Conservation (phyloP, 257 asterid genomes). For the Leonotis leonurus region DNA sequence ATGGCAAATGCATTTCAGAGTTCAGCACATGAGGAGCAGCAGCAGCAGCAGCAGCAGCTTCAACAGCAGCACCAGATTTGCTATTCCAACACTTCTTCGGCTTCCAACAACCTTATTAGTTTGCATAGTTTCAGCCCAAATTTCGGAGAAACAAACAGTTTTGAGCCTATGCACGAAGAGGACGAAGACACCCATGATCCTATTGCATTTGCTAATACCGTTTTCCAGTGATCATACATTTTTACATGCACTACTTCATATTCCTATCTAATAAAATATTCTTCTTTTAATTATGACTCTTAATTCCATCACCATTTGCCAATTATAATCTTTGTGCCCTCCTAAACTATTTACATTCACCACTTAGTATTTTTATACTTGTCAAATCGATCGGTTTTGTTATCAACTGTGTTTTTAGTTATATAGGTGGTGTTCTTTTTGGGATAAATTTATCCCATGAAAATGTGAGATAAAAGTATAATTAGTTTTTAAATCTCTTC, state of each 20-base stretch:
- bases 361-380: too few relatives aligned
- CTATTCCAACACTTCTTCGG: constrained; percentile 59
- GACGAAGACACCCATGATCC: constrained; percentile 54
- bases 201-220: constrained; percentile 44
- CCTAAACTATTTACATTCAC: too few relatives aligned
- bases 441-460: too few relatives aligned
- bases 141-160: constrained; percentile 37
- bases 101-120: constrained; percentile 50
- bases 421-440: too few relatives aligned
- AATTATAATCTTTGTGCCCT: constrained; percentile 3
- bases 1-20: constrained; percentile 53
- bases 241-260: too few relatives aligned
- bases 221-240: constrained; percentile 36
- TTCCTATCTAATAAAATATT: not conserved
- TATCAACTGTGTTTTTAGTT: too few relatives aligned
- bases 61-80: constrained; percentile 39
- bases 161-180: constrained; percentile 42
- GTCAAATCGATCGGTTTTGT: too few relatives aligned
- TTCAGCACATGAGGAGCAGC: constrained; percentile 28
- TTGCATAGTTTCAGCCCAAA: constrained; percentile 33
- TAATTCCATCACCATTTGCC: too few relatives aligned
- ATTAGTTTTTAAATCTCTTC: too few relatives aligned
- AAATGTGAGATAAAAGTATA: too few relatives aligned
- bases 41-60: constrained; percentile 5
- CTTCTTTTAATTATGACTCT: not conserved